A percentile compares a stretch with the other conserved stretches of the same genome.
These are phyloP conservation scores for Cryptococcus sp. DNA, from an alignment of 1,284 basidiomycete species.

Conservation along the genomic window DNA sequence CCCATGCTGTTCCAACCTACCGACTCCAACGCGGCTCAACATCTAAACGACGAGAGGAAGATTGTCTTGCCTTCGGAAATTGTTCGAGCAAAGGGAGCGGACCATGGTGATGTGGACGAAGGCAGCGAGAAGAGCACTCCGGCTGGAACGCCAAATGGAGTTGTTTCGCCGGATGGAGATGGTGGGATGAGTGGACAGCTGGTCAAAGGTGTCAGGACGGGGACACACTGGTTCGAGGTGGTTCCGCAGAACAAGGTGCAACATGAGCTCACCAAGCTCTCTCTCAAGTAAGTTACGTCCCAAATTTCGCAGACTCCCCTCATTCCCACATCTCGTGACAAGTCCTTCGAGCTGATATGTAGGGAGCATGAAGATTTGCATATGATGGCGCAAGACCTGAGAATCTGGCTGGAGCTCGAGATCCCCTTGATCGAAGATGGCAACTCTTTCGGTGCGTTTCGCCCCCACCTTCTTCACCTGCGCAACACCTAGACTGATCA, in stretches of 20 bases:
- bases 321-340: not conserved
- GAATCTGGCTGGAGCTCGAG: slow-evolving; percentile 32
- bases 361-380: slow-evolving; percentile 29
- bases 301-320: not conserved
- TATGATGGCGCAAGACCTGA: slow-evolving; percentile 18
- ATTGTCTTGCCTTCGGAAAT: slow-evolving; percentile 5
- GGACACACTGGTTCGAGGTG: slow-evolving; percentile 31
- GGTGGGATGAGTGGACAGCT: not conserved
- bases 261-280: slow-evolving; percentile 11
- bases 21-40: not conserved
- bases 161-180: slow-evolving; percentile 1
- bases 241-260: slow-evolving; percentile 20
- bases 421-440: slow-evolving; percentile 37
- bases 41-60: slow-evolving; percentile 1
- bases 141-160: not conserved
- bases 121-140: not conserved
- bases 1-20: slow-evolving; percentile 16
- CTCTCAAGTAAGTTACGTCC: slow-evolving; percentile 22
- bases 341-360: not conserved
- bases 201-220: slow-evolving; percentile 11
- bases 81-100: not conserved
- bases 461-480: not conserved
- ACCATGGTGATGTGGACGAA: not conserved
- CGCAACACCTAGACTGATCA: slow-evolving; percentile 4
- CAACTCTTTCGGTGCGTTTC: slow-evolving; percentile 31